phyloP scores from a whole-genome alignment of 2,329 filamentous ascomycete species.

The Drechmeria coniospora region DNA sequence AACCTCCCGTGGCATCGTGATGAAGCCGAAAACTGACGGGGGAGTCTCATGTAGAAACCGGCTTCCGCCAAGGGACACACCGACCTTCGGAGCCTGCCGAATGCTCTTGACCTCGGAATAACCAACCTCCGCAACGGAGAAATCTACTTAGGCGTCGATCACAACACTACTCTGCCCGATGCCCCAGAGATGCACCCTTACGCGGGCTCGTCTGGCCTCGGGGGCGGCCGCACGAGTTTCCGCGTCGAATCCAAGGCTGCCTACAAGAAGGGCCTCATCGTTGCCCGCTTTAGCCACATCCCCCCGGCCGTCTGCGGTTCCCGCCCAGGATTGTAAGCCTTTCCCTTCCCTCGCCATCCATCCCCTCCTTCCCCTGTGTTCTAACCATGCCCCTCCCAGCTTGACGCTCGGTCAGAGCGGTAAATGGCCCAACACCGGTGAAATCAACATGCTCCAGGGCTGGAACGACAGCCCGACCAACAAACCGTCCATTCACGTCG shows the following conservation, averaged over 20 bases:
- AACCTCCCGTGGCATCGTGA: background rate
- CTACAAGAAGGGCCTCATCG: slow-evolving; percentile 52
- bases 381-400: slow-evolving; percentile 13
- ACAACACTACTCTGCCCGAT: slow-evolving; percentile 9
- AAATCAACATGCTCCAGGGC: slow-evolving; percentile 54
- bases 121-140: slow-evolving; percentile 15
- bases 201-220: too few relatives aligned
- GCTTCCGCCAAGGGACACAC: slow-evolving; percentile 56
- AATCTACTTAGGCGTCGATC: slow-evolving; percentile 24
- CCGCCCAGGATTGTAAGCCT: slow-evolving; percentile 52
- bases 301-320: slow-evolving; percentile 49
- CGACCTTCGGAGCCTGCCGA: slow-evolving; percentile 25
- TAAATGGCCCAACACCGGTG: slow-evolving; percentile 46
- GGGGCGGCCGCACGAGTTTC: slow-evolving; percentile 37
- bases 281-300: slow-evolving; percentile 55
- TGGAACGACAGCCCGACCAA: slow-evolving; percentile 42
- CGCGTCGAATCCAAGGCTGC: slow-evolving; percentile 45
- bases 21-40: slow-evolving; percentile 1
- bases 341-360: background rate
- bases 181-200: too few relatives aligned
- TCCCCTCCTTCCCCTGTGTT: background rate
- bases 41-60: slow-evolving; percentile 5
- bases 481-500: slow-evolving; percentile 43
- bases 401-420: slow-evolving; percentile 30
- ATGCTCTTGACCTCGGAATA: slow-evolving; percentile 21